Percentiles rank a stretch among this genome's conserved stretches.
Evolutionary conservation across 169 alveolate species (phyloP).

Genomic region (Perkinsus olseni): DNA sequence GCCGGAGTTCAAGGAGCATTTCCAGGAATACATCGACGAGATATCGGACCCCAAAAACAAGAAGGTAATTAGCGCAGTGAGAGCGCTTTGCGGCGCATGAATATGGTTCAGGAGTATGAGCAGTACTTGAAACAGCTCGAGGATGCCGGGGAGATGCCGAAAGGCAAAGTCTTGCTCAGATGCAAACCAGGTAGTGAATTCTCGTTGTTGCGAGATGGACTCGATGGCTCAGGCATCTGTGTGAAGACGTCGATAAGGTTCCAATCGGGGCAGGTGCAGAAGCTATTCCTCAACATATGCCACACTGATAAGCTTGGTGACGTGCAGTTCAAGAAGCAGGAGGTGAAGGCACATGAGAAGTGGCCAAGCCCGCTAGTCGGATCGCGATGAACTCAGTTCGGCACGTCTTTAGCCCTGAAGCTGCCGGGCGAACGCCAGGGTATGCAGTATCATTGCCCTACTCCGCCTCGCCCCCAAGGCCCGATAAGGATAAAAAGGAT

Average conservation of each 20-base stretch:
- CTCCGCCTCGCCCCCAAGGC: conserved; percentile 40
- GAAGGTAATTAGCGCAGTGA: background rate
- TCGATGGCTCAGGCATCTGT: conserved; percentile 16
- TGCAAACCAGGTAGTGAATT: conserved; percentile 22
- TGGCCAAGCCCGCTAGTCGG: background rate
- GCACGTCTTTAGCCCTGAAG: conserved; percentile 12
- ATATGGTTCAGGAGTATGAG: conserved; percentile 24
- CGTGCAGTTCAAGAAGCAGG: background rate
- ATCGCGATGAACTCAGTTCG: no score
- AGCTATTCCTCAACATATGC: conserved; percentile 47
- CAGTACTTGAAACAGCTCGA: conserved; percentile 43
- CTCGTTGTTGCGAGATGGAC: background rate
- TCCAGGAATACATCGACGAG: conserved; percentile 49
- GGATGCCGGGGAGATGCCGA: conserved; percentile 51
- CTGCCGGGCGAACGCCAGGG: conserved; percentile 23
- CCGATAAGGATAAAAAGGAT: conserved; percentile 39
- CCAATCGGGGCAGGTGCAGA: conserved; percentile 15
- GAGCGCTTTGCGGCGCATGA: background rate
- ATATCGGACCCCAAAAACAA: conserved; percentile 54
- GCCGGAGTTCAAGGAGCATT: conserved; percentile 34
- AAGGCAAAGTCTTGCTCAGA: conserved; percentile 39
- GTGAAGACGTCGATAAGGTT: conserved; percentile 34
- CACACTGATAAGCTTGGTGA: conserved; percentile 29
- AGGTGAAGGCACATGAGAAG: background rate
- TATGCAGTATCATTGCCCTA: conserved; percentile 44